phyloP scores from a whole-genome alignment of 2,329 filamentous ascomycete genomes.

The Talaromyces sp. region DNA sequence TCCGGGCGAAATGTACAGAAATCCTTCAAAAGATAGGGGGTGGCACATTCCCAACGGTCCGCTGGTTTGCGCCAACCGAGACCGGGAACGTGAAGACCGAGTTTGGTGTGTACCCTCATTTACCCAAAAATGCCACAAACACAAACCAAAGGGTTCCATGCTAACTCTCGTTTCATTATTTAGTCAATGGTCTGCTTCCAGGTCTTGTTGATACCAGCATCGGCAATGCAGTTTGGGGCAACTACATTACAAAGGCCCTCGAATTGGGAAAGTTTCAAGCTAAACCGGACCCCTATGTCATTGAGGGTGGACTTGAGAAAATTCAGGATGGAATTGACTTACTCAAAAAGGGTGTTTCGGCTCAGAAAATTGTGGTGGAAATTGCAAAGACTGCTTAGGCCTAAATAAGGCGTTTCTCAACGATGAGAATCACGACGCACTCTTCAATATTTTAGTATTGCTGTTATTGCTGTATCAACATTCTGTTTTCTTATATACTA shows the following conservation, averaged over 20 bases:
- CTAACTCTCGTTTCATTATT: not conserved
- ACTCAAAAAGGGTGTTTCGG: conserved; percentile 38
- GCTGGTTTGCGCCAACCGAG: not conserved
- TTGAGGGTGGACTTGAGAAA: conserved; percentile 37
- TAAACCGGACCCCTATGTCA: conserved; percentile 34
- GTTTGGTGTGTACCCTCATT: not conserved
- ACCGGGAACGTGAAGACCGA: not conserved
- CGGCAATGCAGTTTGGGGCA: conserved; percentile 25
- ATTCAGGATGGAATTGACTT: conserved; percentile 38
- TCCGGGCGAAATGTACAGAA: conserved; percentile 24
- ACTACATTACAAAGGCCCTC: conserved; percentile 30
- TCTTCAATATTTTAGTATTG: too few species aligned
- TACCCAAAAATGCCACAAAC: too few species aligned
- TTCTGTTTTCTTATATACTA: not conserved
- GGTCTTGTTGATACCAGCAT: conserved; percentile 8
- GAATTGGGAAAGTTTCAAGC: conserved; percentile 28
- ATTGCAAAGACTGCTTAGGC: conserved; percentile 2
- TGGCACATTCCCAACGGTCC: conserved; percentile 10
- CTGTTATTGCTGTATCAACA: not conserved
- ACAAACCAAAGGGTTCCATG: not conserved
- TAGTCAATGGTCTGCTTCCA: conserved; percentile 7
- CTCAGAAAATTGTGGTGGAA: conserved; percentile 38
- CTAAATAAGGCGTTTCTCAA: not conserved
- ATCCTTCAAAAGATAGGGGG: conserved; percentile 5
- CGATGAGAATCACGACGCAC: not conserved